These are phyloP conservation scores for Fusarium chaquense DNA, from an alignment of 2,329 filamentous ascomycete genomes.

Conservation along the genomic window DNA sequence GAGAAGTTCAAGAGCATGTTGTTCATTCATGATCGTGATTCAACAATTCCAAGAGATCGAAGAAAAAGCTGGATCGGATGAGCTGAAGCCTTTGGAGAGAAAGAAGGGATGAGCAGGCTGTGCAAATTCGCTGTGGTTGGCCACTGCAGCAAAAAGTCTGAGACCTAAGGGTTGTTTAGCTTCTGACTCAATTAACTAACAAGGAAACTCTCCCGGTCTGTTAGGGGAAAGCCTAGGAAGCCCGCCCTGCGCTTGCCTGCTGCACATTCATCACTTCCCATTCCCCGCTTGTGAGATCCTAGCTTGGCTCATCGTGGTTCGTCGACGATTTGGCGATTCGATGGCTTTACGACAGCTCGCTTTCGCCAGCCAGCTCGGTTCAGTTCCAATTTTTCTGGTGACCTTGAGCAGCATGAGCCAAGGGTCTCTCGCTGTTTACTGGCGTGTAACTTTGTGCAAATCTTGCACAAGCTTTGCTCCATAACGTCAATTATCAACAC, in stretches of 20 bases:
- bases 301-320: constrained; percentile 12
- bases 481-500: constrained; percentile 2
- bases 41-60: constrained; percentile 15
- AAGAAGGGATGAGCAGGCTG: constrained; percentile 12
- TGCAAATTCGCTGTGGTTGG: constrained; percentile 15
- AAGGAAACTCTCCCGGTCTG: constrained; percentile 6
- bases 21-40: constrained; percentile 10
- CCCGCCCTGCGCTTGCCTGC: neutral
- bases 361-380: constrained; percentile 3
- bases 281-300: constrained; percentile 22
- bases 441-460: constrained; percentile 8
- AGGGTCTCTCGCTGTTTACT: constrained; percentile 14
- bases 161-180: constrained; percentile 10
- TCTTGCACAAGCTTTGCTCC: neutral
- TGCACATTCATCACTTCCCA: neutral
- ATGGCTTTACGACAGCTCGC: constrained; percentile 15
- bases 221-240: constrained; percentile 3
- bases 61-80: constrained; percentile 8
- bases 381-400: neutral
- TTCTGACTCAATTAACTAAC: neutral
- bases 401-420: constrained; percentile 10
- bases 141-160: neutral
- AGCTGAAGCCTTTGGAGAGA: constrained; percentile 8
- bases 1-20: neutral
- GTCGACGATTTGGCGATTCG: constrained; percentile 9